Evolutionary conservation across 2,329 filamentous ascomycete species (phyloP).

Genomic region (Ophiosphaerella herpotricha): DNA sequence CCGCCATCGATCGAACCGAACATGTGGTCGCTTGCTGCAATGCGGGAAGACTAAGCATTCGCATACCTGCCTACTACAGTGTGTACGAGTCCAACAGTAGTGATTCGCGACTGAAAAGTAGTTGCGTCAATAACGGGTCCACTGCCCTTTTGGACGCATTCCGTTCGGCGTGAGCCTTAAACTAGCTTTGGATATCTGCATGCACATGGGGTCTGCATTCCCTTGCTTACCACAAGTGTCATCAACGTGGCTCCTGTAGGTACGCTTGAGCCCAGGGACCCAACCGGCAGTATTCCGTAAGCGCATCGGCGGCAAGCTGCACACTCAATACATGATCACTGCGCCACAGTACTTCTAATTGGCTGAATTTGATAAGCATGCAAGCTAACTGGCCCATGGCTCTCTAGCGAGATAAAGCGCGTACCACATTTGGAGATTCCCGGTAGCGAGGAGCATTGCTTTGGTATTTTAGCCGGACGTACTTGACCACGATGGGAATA

Average conservation of each 20-base stretch:
- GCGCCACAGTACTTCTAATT: slow-evolving; percentile 2
- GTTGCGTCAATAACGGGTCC: too few species aligned
- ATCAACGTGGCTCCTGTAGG: slow-evolving; percentile 29
- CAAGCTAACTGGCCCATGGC: neutral
- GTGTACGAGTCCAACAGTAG: too few species aligned
- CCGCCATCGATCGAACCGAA: too few species aligned
- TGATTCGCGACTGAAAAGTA: too few species aligned
- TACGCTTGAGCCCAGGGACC: slow-evolving; percentile 13
- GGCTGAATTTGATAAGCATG: slow-evolving; percentile 1
- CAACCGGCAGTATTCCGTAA: slow-evolving; percentile 40
- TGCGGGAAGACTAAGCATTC: too few species aligned
- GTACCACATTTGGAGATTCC: neutral
- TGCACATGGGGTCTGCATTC: neutral
- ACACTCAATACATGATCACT: neutral
- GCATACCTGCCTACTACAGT: too few species aligned
- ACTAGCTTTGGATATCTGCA: neutral
- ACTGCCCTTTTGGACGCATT: too few species aligned
- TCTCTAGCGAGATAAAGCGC: slow-evolving; percentile 1
- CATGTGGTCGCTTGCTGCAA: neutral
- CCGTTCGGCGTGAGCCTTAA: neutral
- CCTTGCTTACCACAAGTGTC: neutral
- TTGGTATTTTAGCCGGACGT: neutral
- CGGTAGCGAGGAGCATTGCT: neutral
- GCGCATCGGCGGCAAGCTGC: slow-evolving; percentile 20
- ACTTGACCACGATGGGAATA: neutral